Conservation (phyloP, 2,329 filamentous ascomycete genomes). For the Hypoxylon sp. region DNA sequence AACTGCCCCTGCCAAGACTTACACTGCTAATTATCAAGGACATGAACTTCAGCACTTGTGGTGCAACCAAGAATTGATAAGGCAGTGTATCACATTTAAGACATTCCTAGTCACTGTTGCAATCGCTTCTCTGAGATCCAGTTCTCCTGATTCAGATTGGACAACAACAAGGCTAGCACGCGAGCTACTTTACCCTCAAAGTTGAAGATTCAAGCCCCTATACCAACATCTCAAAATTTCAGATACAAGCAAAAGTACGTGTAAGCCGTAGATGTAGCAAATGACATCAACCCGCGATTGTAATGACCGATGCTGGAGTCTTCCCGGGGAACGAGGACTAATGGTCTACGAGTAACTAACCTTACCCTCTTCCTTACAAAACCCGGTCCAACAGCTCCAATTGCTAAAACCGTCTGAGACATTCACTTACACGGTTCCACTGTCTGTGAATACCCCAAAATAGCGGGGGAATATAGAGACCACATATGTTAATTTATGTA, state of each 20-base stretch:
- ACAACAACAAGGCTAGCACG: slow-evolving; percentile 17
- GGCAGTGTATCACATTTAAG: slow-evolving; percentile 21
- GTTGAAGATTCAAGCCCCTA: slow-evolving; percentile 16
- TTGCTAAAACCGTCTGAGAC: slow-evolving; percentile 43
- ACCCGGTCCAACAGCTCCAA: slow-evolving; percentile 14
- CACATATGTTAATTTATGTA: background rate
- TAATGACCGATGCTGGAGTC: slow-evolving; percentile 12
- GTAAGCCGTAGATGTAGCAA: background rate
- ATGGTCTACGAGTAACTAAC: slow-evolving; percentile 18
- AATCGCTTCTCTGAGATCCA: slow-evolving; percentile 26
- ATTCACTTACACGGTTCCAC: slow-evolving; percentile 27
- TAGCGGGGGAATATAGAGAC: slow-evolving; percentile 20
- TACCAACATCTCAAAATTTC: background rate
- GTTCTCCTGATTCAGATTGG: slow-evolving; percentile 29
- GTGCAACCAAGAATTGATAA: slow-evolving; percentile 13
- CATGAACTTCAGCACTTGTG: background rate
- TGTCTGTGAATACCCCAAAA: slow-evolving; percentile 11
- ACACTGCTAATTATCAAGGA: slow-evolving; percentile 7
- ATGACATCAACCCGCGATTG: slow-evolving; percentile 10
- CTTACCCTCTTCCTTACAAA: slow-evolving; percentile 15
- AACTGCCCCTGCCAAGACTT: slow-evolving; percentile 3
- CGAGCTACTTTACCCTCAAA: slow-evolving; percentile 14
- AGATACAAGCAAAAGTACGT: background rate
- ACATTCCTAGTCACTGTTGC: slow-evolving; percentile 24
- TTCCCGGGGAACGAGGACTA: slow-evolving; percentile 26